Conservation (phyloP, 352 stramenopile genomes). For the Aphanomyces astaci region DNA sequence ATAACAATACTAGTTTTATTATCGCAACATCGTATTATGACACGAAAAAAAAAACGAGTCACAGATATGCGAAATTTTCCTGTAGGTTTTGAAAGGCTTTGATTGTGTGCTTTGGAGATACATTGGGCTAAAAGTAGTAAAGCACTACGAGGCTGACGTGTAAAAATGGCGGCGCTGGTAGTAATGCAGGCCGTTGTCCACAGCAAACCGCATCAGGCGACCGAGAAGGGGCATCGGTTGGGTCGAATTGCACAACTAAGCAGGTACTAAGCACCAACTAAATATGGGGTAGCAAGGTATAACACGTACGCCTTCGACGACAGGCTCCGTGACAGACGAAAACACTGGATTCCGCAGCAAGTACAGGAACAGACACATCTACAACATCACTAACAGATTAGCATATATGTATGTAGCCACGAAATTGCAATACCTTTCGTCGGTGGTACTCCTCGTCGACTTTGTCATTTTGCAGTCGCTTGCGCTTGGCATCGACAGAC, state of each 20-base stretch:
- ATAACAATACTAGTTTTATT: too few relatives aligned
- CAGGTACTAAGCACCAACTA: not conserved
- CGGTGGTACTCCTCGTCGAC: slow-evolving; percentile 18
- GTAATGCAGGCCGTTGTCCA: slow-evolving; percentile 65
- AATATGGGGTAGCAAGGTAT: not conserved
- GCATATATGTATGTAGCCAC: too few relatives aligned
- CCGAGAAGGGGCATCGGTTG: slow-evolving; percentile 62
- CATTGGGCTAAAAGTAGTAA: not conserved
- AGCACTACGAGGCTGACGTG: slow-evolving; percentile 66
- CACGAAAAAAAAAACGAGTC: too few relatives aligned
- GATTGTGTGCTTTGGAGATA: too few relatives aligned
- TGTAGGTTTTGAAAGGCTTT: too few relatives aligned
- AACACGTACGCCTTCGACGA: slow-evolving; percentile 45
- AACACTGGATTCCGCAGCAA: slow-evolving; percentile 76
- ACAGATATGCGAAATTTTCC: too few relatives aligned
- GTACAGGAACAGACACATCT: slow-evolving; percentile 80
- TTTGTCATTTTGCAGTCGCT: slow-evolving; percentile 1
- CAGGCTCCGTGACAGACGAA: slow-evolving; percentile 54
- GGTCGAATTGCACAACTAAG: slow-evolving; percentile 44
- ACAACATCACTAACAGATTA: too few relatives aligned
- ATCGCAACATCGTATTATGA: too few relatives aligned
- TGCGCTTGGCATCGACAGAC: slow-evolving; percentile 1
- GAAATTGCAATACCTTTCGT: slow-evolving; percentile 21
- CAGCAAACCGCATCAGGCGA: slow-evolving; percentile 61
- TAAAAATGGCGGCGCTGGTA: slow-evolving; percentile 86